A percentile compares a stretch with the other conserved stretches of the same genome.
Evolutionary conservation across 2,329 filamentous ascomycete species (phyloP).

Genomic region (Tolypocladium guangdongense): DNA sequence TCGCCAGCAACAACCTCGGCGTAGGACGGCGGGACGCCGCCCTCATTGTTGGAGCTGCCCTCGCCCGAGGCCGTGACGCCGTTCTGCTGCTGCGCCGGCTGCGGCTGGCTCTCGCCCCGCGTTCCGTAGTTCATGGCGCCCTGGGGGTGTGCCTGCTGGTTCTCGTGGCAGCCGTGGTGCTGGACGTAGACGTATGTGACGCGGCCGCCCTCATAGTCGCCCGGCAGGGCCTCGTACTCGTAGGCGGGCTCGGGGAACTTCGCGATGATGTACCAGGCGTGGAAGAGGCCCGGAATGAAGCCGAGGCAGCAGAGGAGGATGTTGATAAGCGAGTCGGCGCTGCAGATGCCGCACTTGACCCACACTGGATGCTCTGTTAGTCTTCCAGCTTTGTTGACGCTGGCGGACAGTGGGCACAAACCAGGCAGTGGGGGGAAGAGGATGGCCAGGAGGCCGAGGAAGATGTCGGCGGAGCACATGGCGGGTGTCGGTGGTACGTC

Average conservation of each 20-base stretch:
- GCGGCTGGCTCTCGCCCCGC: constrained; percentile 15
- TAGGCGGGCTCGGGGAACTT: constrained; percentile 68
- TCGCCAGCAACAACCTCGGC: constrained; percentile 84
- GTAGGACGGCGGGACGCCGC: constrained; percentile 65
- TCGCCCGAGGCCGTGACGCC: constrained; percentile 26
- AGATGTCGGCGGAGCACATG: constrained; percentile 51
- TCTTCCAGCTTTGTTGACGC: background rate
- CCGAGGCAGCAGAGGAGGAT: constrained; percentile 75
- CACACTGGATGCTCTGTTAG: constrained; percentile 53
- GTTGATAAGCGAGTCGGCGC: constrained; percentile 88
- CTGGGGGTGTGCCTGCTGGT: constrained; percentile 17
- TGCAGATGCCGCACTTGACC: constrained; percentile 93
- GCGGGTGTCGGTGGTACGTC: constrained; percentile 2
- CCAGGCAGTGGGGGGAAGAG: constrained; percentile 34
- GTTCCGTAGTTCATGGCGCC: constrained; percentile 11
- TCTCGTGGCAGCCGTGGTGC: constrained; percentile 18
- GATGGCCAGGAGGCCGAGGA: constrained; percentile 34
- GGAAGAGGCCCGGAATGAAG: constrained; percentile 76
- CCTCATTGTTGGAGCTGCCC: constrained; percentile 27
- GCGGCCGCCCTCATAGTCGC: constrained; percentile 43
- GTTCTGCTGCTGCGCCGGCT: constrained; percentile 15
- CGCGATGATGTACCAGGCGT: constrained; percentile 97
- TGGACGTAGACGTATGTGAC: constrained; percentile 74
- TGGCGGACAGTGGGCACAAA: constrained; percentile 17
- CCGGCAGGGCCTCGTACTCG: constrained; percentile 56